A percentile compares a stretch with the other conserved stretches of the same genome.
These are phyloP conservation scores for Globisporangium orthogonon DNA, from an alignment of 352 stramenopile species.

Conservation along the genomic window DNA sequence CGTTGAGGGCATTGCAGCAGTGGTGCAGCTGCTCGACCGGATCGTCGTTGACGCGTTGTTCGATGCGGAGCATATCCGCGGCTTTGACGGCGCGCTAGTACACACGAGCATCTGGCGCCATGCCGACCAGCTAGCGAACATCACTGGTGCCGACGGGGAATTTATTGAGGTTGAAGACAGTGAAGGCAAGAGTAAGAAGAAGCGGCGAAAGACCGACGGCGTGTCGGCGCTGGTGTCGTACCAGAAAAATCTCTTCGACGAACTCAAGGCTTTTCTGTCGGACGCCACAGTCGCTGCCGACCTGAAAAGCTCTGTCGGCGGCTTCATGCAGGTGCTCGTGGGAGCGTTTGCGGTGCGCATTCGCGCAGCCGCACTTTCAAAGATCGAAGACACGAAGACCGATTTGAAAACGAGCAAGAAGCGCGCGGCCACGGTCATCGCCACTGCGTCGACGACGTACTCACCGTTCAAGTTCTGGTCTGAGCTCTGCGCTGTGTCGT, in stretches of 20 bases:
- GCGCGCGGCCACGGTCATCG: conserved; percentile 66
- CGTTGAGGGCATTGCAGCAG: conserved; percentile 7
- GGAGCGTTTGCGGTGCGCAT: conserved; percentile 49
- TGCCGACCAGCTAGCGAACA: not conserved
- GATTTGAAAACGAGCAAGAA: conserved; percentile 76
- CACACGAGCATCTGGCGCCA: conserved; percentile 26
- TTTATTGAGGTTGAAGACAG: not conserved
- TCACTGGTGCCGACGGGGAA: not conserved
- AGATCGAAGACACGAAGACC: conserved; percentile 68
- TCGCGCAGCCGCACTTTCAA: conserved; percentile 44
- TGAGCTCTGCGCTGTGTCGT: conserved; percentile 64
- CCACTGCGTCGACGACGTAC: conserved; percentile 61
- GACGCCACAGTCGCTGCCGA: conserved; percentile 22
- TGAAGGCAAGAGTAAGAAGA: conserved; percentile 28
- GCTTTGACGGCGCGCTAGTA: conserved; percentile 60
- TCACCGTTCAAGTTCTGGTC: conserved; percentile 87
- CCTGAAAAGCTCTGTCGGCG: conserved; percentile 44
- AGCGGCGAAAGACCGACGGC: conserved; percentile 34
- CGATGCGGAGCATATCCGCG: conserved; percentile 65
- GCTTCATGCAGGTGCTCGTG: conserved; percentile 63
- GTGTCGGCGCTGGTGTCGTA: conserved; percentile 52
- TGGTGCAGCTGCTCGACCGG: conserved; percentile 38
- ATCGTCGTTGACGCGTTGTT: conserved; percentile 73
- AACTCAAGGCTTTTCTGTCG: conserved; percentile 47
- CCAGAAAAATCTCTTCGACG: conserved; percentile 76